Base-by-base conservation (phyloP, 768 basidiomycete species). In the Chalciporus pseudorubinellus region DNA sequence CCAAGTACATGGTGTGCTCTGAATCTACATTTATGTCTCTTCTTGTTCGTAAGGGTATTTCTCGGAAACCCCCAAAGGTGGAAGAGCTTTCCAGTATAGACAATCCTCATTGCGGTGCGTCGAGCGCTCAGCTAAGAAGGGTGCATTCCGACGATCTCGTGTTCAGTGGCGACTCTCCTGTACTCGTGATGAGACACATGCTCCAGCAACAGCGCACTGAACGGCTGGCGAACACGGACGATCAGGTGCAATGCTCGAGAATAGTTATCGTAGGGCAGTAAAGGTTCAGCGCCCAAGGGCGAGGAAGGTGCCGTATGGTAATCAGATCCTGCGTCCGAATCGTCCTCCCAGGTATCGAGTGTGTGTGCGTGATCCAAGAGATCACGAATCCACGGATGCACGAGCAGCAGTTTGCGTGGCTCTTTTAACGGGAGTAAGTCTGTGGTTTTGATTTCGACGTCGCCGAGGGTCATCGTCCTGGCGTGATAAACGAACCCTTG, bases 81-180 rank as follows among this genome's bases (percentile, higher is more conserved):
- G 24, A 7, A 24, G 24, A 24, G n/a, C n/a, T n/a, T n/a, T n/a
- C n/a, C n/a, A n/a, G n/a, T n/a, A n/a, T n/a, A n/a, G n/a, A n/a
- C n/a, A n/a, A n/a, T n/a, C n/a, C n/a, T 6, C 31, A 31, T 12
- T 31, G 31, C 12, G 31, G 31, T 31, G 8, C 13, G 13, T 31
- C 12, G 31, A 31, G 31, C 31, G 31, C 31, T 31, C 31, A n/a
- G 3, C 12, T 31, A 11, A 31, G 13, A 31, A 11, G 1, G 31
- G 10, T 11, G 12, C 31, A 31, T 4, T 31, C 13, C 12, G 31
- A 39, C 20, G 24, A 55, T 55, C 19, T 52, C 50, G 11, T 39
- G 21, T 9, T 52, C 46, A 2, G 38, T 19, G 18, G 51, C 51
- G 16, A 54, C 38, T 40, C 55, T 64, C 28, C 61, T 70, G 70